Percentiles rank a stretch among this genome's conserved stretches.
These are phyloP conservation scores for Arachnopeziza araneosa DNA, from an alignment of 2,329 filamentous ascomycete species.

Conservation along the genomic window DNA sequence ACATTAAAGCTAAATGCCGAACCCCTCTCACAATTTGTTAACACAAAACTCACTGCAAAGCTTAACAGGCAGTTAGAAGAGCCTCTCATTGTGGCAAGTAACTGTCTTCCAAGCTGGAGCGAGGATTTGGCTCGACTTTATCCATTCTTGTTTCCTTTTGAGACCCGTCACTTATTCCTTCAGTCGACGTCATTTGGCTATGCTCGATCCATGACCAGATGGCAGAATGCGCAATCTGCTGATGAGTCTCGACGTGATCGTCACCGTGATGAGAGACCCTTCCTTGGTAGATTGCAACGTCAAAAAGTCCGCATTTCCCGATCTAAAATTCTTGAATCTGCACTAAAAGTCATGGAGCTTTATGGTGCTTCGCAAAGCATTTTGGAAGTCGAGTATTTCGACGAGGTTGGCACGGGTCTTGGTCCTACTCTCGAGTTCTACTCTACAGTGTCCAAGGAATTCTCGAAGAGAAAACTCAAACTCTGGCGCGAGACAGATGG, in stretches of 20 bases:
- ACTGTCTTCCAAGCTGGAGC: constrained; percentile 91
- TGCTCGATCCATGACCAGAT: constrained; percentile 92
- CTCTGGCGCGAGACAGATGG: constrained; percentile 92
- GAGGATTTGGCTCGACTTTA: constrained; percentile 91
- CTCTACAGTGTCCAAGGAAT: constrained; percentile 93
- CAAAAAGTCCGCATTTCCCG: constrained; percentile 98
- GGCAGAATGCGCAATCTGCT: constrained; percentile 84
- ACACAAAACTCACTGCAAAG: constrained; percentile 96
- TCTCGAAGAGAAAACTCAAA: constrained; percentile 94
- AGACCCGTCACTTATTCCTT: constrained; percentile 92
- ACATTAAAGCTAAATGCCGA: constrained; percentile 68
- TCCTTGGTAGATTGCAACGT: constrained; percentile 83
- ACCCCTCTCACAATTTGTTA: constrained; percentile 90
- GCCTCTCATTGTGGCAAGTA: constrained; percentile 92
- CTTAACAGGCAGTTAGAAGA: constrained; percentile 95
- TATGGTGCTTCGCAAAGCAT: constrained; percentile 97
- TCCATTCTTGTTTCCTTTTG: constrained; percentile 96
- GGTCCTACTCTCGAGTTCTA: constrained; percentile 97
- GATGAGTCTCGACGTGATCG: constrained; percentile 79
- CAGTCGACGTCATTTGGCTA: constrained; percentile 99
- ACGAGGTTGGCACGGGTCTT: constrained; percentile 93
- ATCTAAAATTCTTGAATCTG: constrained; percentile 90
- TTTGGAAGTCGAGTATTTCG: constrained; percentile 96
- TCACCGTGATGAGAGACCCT: constrained; percentile 80
- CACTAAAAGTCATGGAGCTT: constrained; percentile 96